Base-by-base conservation (phyloP, 1,284 basidiomycete genomes). In the Phlebopus sp. region DNA sequence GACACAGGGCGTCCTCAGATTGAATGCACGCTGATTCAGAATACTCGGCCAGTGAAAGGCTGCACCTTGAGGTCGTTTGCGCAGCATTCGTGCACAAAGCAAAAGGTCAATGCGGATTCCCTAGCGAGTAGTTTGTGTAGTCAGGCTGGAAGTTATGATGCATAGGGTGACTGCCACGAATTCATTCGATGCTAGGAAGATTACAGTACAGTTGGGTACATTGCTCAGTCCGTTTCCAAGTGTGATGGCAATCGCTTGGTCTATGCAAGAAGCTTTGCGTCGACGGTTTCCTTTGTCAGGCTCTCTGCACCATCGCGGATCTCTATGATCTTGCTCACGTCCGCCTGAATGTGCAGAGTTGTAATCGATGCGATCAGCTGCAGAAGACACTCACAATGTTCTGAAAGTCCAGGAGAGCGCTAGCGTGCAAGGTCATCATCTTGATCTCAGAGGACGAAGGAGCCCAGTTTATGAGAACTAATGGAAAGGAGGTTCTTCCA, bases 381-480 rank as follows among this genome's bases (percentile, higher is more conserved):
- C 25, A 37, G 19, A 8, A 46, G 31, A 29, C 17, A 69, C 81
- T 63, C 55, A 88, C 88, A 36, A 81, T 82, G 42, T 73, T 76
- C 64, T 93, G 88, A 68, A 94, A 94, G 55, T 87, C 81, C 14
- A 86, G 69, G 38, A 92, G 72, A 2, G 87, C 85, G 52, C 87
- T 92, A 2, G 92, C 91, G 56, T 95, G 88, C 5, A 95, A 73
- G 1, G 91, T 94, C 63, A 90, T 74, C 52, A 90, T 71, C 29
- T 82, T 78, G 19, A 78, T 90, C 60, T 93, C 89, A 52, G 82
- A 84, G 1, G 82, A 77, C 6, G 72, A 75, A 17, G 92, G 92
- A 15, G 80, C 80, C 91, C 92, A 95, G 71, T 94, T 93, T 67
- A 96, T 72, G 44, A 95, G 73, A 2, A 91, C 82, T 13, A 94